These are phyloP conservation scores for Rhodotorula sp. DNA, from an alignment of 1,284 basidiomycete genomes.

Conservation along the genomic window DNA sequence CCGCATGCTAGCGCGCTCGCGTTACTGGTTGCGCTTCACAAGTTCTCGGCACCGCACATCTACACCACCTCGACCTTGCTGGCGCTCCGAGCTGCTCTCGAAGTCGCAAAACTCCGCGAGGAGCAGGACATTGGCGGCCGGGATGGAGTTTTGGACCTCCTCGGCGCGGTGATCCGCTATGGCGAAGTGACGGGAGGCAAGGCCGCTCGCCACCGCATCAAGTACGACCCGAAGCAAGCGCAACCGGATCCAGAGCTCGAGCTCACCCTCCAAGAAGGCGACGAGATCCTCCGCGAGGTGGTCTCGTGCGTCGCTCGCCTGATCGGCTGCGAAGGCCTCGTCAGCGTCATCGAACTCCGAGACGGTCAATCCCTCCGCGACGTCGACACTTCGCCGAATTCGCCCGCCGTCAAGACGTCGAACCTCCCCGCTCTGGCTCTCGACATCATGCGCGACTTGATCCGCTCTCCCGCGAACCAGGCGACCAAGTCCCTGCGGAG, in stretches of 20 bases:
- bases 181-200: constrained; percentile 37
- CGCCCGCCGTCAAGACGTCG: constrained; percentile 19
- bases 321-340: constrained; percentile 43
- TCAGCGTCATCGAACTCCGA: constrained; percentile 35
- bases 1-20: constrained; percentile 36
- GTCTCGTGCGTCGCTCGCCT: constrained; percentile 43
- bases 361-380: constrained; percentile 26
- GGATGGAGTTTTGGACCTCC: constrained; percentile 38
- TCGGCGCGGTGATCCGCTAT: constrained; percentile 36
- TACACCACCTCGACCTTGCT: constrained; percentile 37
- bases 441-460: constrained; percentile 44
- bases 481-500: constrained; percentile 42
- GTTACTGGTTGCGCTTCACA: constrained; percentile 44
- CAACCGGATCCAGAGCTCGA: constrained; percentile 2
- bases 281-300: constrained; percentile 42
- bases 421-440: constrained; percentile 38
- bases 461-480: constrained; percentile 46
- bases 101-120: constrained; percentile 35
- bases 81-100: constrained; percentile 36
- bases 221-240: background rate
- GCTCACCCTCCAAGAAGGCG: constrained; percentile 19
- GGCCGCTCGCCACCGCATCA: constrained; percentile 1
- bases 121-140: constrained; percentile 39
- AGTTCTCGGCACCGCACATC: constrained; percentile 44
- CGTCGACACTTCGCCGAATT: constrained; percentile 14